phyloP scores from a whole-genome alignment of 768 basidiomycete species.

The Rhizopogon vinicolor region DNA sequence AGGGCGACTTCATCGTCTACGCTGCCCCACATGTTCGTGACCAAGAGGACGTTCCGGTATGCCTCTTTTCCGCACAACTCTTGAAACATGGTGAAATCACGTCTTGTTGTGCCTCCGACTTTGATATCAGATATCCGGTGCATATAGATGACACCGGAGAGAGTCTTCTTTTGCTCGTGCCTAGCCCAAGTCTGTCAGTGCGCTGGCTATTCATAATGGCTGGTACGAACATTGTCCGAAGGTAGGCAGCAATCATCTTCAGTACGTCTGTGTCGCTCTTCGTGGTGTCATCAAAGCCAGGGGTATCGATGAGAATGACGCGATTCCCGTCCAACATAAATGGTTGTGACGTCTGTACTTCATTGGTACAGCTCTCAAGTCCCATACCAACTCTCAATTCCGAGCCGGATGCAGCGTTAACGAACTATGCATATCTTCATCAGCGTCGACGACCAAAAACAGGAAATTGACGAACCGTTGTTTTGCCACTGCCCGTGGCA shows the following conservation, averaged over 20 bases:
- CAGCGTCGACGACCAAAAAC: background rate
- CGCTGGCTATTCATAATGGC: background rate
- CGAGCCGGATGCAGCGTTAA: conserved; percentile 32
- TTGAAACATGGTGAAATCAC: conserved; percentile 48
- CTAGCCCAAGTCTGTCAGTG: conserved; percentile 14
- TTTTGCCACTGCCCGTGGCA: conserved; percentile 14
- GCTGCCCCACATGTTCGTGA: conserved; percentile 51
- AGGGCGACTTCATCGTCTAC: conserved; percentile 31
- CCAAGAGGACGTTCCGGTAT: conserved; percentile 45
- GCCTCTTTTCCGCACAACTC: conserved; percentile 50
- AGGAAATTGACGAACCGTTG: conserved; percentile 7
- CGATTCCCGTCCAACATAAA: conserved; percentile 26
- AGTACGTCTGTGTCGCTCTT: conserved; percentile 47
- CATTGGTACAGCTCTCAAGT: conserved; percentile 32
- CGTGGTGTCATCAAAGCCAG: conserved; percentile 56
- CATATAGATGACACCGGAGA: conserved; percentile 49
- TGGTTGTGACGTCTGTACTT: conserved; percentile 24
- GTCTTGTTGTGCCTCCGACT: conserved; percentile 42
- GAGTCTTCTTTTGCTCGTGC: conserved; percentile 30
- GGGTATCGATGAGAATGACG: conserved; percentile 55
- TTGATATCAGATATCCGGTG: conserved; percentile 48
- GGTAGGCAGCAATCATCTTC: conserved; percentile 42
- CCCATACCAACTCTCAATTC: conserved; percentile 25
- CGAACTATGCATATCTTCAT: conserved; percentile 23
- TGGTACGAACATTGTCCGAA: conserved; percentile 25